A percentile compares a stretch with the other conserved stretches of the same genome.
Evolutionary conservation across 345 rosid species (phyloP).

Genomic region (Balakata baccata): DNA sequence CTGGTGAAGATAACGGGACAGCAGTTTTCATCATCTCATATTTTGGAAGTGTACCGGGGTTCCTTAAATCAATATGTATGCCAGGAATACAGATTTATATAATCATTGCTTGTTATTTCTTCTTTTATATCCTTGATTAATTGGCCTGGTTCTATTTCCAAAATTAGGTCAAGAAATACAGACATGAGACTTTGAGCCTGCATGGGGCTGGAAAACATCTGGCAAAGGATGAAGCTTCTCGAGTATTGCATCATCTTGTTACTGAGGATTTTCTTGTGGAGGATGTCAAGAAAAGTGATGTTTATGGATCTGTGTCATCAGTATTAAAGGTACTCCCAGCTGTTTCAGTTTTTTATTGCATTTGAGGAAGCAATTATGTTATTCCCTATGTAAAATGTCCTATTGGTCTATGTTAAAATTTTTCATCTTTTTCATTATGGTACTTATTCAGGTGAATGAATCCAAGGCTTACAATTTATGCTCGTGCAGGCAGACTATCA

Average conservation of each 20-base stretch:
- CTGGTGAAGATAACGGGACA: slow-evolving; percentile 76
- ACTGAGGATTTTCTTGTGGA: slow-evolving; percentile 74
- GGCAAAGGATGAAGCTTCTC: slow-evolving; percentile 79
- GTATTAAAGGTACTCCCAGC: slow-evolving; percentile 62
- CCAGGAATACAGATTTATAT: neutral
- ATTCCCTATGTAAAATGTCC: neutral
- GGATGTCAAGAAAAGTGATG: slow-evolving; percentile 93
- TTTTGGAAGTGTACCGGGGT: slow-evolving; percentile 93
- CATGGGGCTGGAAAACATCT: slow-evolving; percentile 95
- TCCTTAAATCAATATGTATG: slow-evolving; percentile 82
- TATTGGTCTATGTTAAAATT: neutral
- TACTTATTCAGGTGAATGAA: slow-evolving; percentile 66
- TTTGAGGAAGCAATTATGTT: no score
- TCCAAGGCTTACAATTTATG: slow-evolving; percentile 53
- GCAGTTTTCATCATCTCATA: slow-evolving; percentile 78
- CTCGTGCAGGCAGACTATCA: slow-evolving; percentile 50
- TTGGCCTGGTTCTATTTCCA: slow-evolving; percentile 16
- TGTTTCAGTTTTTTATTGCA: slow-evolving; percentile 9
- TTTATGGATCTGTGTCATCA: slow-evolving; percentile 89
- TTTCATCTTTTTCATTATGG: neutral
- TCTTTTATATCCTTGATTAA: slow-evolving; percentile 17
- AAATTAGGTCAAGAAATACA: slow-evolving; percentile 77
- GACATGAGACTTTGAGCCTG: slow-evolving; percentile 70
- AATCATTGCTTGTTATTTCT: neutral
- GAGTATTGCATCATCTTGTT: slow-evolving; percentile 79